Conservation (phyloP, 2,329 filamentous ascomycete genomes). For the Hortaea werneckii region DNA sequence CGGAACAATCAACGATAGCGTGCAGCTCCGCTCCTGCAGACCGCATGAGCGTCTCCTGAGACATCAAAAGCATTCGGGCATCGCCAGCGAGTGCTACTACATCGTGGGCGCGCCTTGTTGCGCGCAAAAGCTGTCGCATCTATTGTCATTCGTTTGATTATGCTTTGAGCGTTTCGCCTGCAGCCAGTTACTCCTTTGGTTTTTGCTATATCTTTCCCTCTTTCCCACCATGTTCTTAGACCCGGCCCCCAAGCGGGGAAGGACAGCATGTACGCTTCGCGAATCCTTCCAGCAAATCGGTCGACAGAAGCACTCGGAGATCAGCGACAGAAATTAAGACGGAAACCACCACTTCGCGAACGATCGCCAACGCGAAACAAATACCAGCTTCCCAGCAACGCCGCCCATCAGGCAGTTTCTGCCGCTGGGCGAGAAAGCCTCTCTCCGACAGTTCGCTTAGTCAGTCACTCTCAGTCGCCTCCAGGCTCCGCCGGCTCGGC, state of each 20-base stretch:
- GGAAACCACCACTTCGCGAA: constrained; percentile 17
- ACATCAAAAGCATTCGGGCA: constrained; percentile 6
- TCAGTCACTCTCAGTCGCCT: constrained; percentile 17
- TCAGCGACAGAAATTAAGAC: constrained; percentile 9
- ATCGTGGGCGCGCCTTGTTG: neutral
- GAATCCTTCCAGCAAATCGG: constrained; percentile 14
- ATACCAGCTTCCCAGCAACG: constrained; percentile 5
- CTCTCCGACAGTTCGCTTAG: constrained; percentile 25
- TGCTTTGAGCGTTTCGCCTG: constrained; percentile 11
- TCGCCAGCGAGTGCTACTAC: constrained; percentile 4
- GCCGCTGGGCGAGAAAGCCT: neutral
- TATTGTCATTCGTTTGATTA: constrained; percentile 11
- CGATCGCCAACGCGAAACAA: constrained; percentile 18
- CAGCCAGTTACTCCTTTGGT: neutral
- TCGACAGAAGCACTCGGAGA: constrained; percentile 13
- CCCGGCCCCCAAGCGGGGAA: constrained; percentile 16
- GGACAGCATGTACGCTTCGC: constrained; percentile 4
- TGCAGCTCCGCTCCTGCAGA: constrained; percentile 8
- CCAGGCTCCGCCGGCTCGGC: constrained; percentile 1
- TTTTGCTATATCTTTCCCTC: neutral
- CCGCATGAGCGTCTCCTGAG: constrained; percentile 16
- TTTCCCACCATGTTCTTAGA: constrained; percentile 22
- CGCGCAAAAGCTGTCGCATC: constrained; percentile 5
- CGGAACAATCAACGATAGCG: neutral
- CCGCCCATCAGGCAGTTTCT: neutral